A percentile compares a stretch with the other conserved stretches of the same genome.
These are phyloP conservation scores for Retiboletus flavoniger DNA, from an alignment of 1,284 basidiomycete species.

Conservation along the genomic window DNA sequence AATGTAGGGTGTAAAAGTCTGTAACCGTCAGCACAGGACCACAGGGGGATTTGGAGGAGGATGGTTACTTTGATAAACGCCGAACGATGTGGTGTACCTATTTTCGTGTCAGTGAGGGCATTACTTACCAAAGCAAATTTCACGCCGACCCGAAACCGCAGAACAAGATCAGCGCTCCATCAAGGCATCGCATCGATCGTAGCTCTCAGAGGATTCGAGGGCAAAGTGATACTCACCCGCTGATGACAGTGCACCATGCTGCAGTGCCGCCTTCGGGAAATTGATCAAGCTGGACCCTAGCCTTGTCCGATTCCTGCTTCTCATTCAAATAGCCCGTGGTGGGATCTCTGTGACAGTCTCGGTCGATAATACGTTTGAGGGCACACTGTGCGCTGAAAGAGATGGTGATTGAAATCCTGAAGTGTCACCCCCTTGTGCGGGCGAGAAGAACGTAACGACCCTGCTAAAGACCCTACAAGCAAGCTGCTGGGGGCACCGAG, in stretches of 20 bases:
- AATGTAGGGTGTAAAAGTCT: conserved; percentile 31
- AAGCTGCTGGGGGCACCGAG: too few species aligned
- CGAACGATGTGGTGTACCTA: conserved; percentile 28
- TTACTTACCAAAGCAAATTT: background rate
- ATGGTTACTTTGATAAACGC: conserved; percentile 33
- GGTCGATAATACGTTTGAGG: background rate
- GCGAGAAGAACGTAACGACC: too few species aligned
- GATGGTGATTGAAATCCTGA: too few species aligned
- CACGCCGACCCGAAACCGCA: conserved; percentile 27
- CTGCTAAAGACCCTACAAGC: background rate
- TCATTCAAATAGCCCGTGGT: background rate
- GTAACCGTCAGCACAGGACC: background rate
- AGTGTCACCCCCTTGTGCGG: too few species aligned
- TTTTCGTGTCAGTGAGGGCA: background rate
- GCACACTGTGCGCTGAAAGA: conserved; percentile 4
- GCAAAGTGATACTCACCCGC: background rate
- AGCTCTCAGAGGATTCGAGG: background rate
- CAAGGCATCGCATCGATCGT: background rate
- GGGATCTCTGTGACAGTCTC: background rate
- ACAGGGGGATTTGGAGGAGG: background rate
- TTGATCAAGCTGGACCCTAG: conserved; percentile 18
- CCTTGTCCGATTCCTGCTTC: too few species aligned
- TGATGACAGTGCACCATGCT: too few species aligned
- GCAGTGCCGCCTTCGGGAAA: too few species aligned
- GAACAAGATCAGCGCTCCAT: conserved; percentile 22